Conservation (phyloP, 169 alveolate genomes). For the Fabrea salina region DNA sequence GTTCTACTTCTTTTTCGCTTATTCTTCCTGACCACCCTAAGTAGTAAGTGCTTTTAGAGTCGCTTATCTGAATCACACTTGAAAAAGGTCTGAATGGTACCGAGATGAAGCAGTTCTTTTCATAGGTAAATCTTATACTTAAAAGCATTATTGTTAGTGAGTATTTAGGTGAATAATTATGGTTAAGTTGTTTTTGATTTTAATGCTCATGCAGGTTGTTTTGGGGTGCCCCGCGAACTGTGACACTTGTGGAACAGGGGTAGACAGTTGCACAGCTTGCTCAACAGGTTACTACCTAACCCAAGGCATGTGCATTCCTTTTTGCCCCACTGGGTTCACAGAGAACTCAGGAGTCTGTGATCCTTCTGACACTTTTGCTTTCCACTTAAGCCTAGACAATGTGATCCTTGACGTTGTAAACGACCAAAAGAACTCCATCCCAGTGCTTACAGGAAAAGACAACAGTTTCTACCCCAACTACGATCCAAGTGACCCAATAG, state of each 20-base stretch:
- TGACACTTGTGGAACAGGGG: too few species aligned
- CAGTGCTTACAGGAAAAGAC: background rate
- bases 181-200: too few species aligned
- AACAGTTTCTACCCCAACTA: background rate
- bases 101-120: background rate
- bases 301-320: background rate
- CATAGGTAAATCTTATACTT: background rate
- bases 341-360: background rate
- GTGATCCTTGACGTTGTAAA: background rate
- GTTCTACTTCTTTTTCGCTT: background rate
- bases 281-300: background rate
- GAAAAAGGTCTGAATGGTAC: background rate
- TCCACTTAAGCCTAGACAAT: background rate
- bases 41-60: background rate
- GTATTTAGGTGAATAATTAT: too few species aligned
- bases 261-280: slow-evolving; percentile 1
- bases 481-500: background rate
- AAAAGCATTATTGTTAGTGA: background rate
- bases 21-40: background rate
- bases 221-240: too few species aligned
- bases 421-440: background rate
- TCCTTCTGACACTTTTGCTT: too few species aligned
- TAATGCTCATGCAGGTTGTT: too few species aligned
- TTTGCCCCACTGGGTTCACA: background rate
- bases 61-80: background rate